Conservation (phyloP, 176 grass and related monocot genomes). For the Puccinellia tenuiflora region DNA sequence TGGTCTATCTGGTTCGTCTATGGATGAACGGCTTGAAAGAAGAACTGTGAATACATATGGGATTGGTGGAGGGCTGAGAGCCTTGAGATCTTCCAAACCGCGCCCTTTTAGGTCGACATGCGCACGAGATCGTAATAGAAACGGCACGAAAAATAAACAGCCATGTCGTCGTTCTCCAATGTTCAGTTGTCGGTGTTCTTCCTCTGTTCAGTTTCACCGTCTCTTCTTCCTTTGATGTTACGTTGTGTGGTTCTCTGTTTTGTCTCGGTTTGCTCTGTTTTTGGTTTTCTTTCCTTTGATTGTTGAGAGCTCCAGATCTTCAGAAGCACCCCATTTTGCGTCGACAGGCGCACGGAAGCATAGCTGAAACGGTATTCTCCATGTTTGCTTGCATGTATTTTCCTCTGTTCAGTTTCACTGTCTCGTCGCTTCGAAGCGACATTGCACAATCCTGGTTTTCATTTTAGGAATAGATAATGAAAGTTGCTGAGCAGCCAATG, state of each 20-base stretch:
- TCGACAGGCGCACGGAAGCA: background rate
- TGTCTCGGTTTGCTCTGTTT: background rate
- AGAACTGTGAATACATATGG: background rate
- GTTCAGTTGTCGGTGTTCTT: background rate
- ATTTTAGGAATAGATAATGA: background rate
- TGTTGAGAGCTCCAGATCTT: background rate
- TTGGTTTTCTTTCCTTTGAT: background rate
- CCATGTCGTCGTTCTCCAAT: background rate
- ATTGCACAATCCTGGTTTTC: background rate
- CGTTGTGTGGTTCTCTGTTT: background rate
- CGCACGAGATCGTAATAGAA: background rate
- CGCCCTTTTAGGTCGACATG: background rate
- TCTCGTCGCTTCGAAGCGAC: too few species aligned
- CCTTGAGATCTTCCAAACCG: background rate
- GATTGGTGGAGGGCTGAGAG: background rate
- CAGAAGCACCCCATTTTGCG: background rate
- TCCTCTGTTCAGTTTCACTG: too few species aligned
- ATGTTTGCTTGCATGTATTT: too few species aligned
- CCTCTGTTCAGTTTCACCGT: background rate
- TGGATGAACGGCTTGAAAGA: background rate
- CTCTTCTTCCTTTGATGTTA: background rate
- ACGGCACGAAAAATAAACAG: background rate
- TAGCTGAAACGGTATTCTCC: background rate
- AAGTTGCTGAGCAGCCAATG: background rate
- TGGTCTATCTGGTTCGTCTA: background rate